Percentiles rank a stretch among this genome's conserved stretches.
These are phyloP conservation scores for Daldinia sp. DNA, from an alignment of 2,329 filamentous ascomycete genomes.

Conservation along the genomic window DNA sequence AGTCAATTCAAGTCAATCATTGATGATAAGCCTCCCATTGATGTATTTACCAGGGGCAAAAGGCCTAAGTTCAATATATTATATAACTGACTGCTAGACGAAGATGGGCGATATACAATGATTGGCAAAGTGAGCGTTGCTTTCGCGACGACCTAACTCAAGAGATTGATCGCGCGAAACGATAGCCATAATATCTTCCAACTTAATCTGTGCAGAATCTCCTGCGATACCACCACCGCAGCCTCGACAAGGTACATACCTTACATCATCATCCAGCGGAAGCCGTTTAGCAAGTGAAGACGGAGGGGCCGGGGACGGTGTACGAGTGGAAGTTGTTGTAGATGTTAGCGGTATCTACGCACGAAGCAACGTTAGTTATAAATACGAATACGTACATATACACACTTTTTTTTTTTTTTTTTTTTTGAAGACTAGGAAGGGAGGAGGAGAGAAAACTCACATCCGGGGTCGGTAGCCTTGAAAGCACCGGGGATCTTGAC, in stretches of 20 bases:
- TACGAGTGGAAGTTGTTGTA: conserved; percentile 49
- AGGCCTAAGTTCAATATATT: conserved; percentile 5
- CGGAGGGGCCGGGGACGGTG: conserved; percentile 47
- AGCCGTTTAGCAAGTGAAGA: conserved; percentile 45
- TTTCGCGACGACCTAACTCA: conserved; percentile 14
- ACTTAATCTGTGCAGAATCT: background rate
- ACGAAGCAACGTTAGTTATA: background rate
- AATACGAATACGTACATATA: conserved; percentile 1
- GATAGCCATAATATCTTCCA: conserved; percentile 5
- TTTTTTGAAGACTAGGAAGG: background rate
- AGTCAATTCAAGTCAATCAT: no score
- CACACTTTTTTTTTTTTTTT: no score
- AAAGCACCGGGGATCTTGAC: conserved; percentile 58
- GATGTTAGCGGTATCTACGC: conserved; percentile 48
- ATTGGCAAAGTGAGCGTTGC: conserved; percentile 17
- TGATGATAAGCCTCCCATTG: no score
- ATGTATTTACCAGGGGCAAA: background rate
- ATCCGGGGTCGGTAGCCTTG: conserved; percentile 59
- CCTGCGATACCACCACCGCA: background rate
- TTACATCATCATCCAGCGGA: no score
- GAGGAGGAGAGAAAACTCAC: conserved; percentile 21
- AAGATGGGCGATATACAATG: conserved; percentile 9
- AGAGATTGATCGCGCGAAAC: conserved; percentile 16
- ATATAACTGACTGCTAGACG: conserved; percentile 2
- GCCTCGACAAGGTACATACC: background rate